Evolutionary conservation across 1,284 basidiomycete genomes (phyloP).

Genomic region (Apiotrichum siamense): DNA sequence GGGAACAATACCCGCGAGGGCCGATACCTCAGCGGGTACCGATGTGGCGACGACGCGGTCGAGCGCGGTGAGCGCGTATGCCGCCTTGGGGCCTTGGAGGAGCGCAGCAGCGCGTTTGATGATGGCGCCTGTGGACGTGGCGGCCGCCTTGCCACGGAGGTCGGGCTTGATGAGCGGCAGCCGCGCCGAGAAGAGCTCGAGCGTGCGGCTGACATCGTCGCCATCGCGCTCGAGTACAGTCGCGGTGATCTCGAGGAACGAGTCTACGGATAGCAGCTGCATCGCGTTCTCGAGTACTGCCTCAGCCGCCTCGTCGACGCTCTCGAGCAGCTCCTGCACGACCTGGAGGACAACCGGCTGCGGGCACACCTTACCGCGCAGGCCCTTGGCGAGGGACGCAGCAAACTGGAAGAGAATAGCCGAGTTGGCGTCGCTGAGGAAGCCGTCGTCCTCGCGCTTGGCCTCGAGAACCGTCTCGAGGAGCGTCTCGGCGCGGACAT

Average conservation of each 20-base stretch:
- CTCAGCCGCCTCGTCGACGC: slow-evolving; percentile 16
- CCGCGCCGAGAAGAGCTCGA: slow-evolving; percentile 58
- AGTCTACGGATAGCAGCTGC: slow-evolving; percentile 53
- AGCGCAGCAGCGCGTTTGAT: slow-evolving; percentile 51
- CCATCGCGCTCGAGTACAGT: slow-evolving; percentile 32
- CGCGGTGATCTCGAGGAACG: slow-evolving; percentile 51
- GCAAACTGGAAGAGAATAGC: slow-evolving; percentile 59
- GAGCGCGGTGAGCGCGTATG: slow-evolving; percentile 57
- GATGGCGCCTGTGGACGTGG: slow-evolving; percentile 52
- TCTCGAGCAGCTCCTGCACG: slow-evolving; percentile 37
- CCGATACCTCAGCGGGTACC: slow-evolving; percentile 60
- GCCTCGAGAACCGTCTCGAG: slow-evolving; percentile 64
- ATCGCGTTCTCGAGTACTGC: slow-evolving; percentile 37
- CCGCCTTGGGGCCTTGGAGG: slow-evolving; percentile 40
- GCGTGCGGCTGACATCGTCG: slow-evolving; percentile 32
- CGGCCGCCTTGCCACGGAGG: slow-evolving; percentile 55
- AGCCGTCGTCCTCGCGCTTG: slow-evolving; percentile 52
- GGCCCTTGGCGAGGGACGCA: slow-evolving; percentile 37
- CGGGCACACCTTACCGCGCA: slow-evolving; percentile 31
- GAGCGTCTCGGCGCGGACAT: slow-evolving; percentile 53
- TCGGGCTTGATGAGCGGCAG: slow-evolving; percentile 58
- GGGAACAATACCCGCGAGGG: slow-evolving; percentile 58
- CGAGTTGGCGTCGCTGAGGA: slow-evolving; percentile 20
- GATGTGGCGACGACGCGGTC: slow-evolving; percentile 57
- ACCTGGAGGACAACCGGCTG: slow-evolving; percentile 29